phyloP scores from a whole-genome alignment of 1,284 basidiomycete genomes.

The Apiotrichum siamense region DNA sequence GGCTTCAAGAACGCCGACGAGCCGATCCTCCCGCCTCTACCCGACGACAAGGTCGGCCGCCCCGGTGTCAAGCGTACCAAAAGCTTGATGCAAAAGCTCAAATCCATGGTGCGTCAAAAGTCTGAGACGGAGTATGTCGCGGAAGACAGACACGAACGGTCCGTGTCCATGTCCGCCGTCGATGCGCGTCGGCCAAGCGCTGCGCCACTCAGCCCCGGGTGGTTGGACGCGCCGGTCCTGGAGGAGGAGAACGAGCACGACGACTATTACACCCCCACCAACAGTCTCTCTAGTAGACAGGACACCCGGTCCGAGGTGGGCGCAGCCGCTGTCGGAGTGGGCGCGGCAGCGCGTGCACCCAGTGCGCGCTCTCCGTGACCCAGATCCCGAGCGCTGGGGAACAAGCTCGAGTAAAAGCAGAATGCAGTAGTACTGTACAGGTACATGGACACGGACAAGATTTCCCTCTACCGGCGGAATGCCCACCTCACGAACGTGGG shows the following conservation, averaged over 20 bases:
- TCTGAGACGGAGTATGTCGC: slow-evolving; percentile 4
- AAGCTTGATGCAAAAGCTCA: slow-evolving; percentile 49
- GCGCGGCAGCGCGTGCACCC: too few species aligned
- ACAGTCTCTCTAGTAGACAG: too few species aligned
- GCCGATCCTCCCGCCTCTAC: slow-evolving; percentile 3
- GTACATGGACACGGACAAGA: not conserved
- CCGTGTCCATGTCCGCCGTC: slow-evolving; percentile 20
- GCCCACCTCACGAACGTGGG: slow-evolving; percentile 9
- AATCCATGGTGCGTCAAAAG: slow-evolving; percentile 46
- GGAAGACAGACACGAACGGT: slow-evolving; percentile 5
- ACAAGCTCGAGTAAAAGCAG: not conserved
- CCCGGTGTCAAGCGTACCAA: slow-evolving; percentile 47
- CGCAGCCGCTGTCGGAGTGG: too few species aligned
- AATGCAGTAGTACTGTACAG: not conserved
- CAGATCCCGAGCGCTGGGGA: too few species aligned
- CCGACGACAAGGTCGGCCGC: slow-evolving; percentile 3
- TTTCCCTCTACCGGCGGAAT: not conserved
- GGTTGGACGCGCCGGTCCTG: slow-evolving; percentile 5
- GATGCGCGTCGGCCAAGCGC: not conserved
- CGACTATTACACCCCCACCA: not conserved
- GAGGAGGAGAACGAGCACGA: slow-evolving; percentile 7
- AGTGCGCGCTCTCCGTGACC: too few species aligned
- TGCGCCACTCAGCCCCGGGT: not conserved
- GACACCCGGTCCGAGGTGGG: too few species aligned
- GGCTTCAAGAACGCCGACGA: not conserved